A percentile compares a stretch with the other conserved stretches of the same genome.
Conservation (phyloP, 1,284 basidiomycete species). For the Marasmius oreades region DNA sequence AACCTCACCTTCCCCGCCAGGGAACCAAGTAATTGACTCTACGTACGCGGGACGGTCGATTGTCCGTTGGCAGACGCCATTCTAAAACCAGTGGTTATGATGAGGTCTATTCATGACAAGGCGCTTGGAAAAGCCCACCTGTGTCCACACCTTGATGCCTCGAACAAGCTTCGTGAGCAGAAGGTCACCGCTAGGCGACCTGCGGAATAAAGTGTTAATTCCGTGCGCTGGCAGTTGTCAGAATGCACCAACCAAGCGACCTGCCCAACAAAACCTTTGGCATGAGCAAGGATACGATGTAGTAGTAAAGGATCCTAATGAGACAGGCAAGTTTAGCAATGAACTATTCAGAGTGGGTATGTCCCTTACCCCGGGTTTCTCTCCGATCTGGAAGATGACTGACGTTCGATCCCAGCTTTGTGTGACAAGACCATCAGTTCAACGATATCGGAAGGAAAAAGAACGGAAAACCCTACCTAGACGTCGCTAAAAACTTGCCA, state of each 20-base stretch:
- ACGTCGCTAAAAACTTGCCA: constrained; percentile 67
- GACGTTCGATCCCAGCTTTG: constrained; percentile 75
- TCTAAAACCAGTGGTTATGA: constrained; percentile 34
- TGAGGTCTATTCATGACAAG: constrained; percentile 6
- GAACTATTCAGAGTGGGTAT: constrained; percentile 26
- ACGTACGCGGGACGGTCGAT: constrained; percentile 61
- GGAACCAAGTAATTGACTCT: constrained; percentile 72
- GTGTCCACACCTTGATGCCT: constrained; percentile 76
- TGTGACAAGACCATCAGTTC: constrained; percentile 11
- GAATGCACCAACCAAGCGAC: constrained; percentile 61
- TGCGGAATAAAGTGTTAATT: constrained; percentile 21
- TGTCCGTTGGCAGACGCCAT: constrained; percentile 68
- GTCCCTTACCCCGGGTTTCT: not conserved
- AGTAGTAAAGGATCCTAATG: constrained; percentile 51
- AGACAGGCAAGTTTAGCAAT: constrained; percentile 3
- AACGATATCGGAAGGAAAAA: not conserved
- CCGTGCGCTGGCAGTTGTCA: no score
- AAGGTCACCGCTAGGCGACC: constrained; percentile 63
- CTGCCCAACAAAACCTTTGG: constrained; percentile 73
- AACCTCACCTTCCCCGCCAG: constrained; percentile 55
- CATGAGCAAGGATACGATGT: constrained; percentile 67
- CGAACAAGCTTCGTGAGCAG: constrained; percentile 66
- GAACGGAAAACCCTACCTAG: constrained; percentile 42
- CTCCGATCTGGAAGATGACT: constrained; percentile 68
- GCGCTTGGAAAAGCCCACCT: constrained; percentile 37